These are phyloP conservation scores for Penicillium crystallinum DNA, from an alignment of 495 filamentous ascomycete species.

Conservation along the genomic window DNA sequence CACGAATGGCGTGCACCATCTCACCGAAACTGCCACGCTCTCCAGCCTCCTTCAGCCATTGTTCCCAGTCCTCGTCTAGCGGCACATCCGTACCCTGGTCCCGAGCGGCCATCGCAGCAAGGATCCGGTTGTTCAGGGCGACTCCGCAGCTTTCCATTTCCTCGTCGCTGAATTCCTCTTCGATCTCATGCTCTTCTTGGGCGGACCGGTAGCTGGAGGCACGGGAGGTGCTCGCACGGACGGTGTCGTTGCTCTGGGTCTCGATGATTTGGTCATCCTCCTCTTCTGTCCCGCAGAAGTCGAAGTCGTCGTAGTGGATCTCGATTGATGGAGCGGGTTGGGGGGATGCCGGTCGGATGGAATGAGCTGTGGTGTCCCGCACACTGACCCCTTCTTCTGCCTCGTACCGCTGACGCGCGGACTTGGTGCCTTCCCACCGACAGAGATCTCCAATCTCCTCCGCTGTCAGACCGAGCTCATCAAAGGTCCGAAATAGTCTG, in stretches of 20 bases:
- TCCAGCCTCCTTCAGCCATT: constrained; percentile 77
- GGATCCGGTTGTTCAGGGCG: constrained; percentile 66
- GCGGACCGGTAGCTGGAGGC: constrained; percentile 18
- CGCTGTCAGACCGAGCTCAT: constrained; percentile 68
- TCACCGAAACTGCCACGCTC: constrained; percentile 51
- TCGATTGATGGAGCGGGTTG: constrained; percentile 27
- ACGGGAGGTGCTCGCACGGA: constrained; percentile 20
- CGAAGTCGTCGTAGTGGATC: constrained; percentile 30
- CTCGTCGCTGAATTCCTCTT: constrained; percentile 61
- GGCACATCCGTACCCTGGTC: constrained; percentile 57
- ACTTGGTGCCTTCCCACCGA: constrained; percentile 91
- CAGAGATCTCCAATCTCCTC: constrained; percentile 73
- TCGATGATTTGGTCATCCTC: constrained; percentile 28
- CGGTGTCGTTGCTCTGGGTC: constrained; percentile 21
- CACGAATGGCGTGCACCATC: constrained; percentile 39
- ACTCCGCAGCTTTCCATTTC: constrained; percentile 67
- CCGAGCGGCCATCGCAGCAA: constrained; percentile 61
- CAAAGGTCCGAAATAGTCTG: constrained; percentile 76
- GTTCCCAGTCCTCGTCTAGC: constrained; percentile 77
- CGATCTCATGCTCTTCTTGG: constrained; percentile 34
- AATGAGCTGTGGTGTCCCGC: constrained; percentile 71
- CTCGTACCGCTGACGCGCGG: constrained; percentile 81
- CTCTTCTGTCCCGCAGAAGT: constrained; percentile 26
- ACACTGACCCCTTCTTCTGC: constrained; percentile 67
- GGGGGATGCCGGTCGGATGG: constrained; percentile 46